These are phyloP conservation scores for Vitis amurensis DNA, from an alignment of 164 flowering plant species.

Conservation along the genomic window DNA sequence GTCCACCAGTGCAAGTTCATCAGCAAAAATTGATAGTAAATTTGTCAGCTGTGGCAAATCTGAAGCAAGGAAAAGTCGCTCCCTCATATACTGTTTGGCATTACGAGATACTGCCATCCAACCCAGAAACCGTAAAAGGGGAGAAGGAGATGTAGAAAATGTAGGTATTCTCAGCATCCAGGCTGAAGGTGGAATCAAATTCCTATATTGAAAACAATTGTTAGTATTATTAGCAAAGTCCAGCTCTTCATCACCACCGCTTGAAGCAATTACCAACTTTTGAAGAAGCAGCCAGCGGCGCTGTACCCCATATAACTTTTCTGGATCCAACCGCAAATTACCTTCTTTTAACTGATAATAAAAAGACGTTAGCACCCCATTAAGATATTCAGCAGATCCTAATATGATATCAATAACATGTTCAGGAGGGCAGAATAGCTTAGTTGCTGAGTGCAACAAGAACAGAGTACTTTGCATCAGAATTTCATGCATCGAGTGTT, in stretches of 20 bases:
- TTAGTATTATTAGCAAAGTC: constrained; percentile 24
- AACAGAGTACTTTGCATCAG: constrained; percentile 73
- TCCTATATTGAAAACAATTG: constrained; percentile 42
- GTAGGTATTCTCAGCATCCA: constrained; percentile 73
- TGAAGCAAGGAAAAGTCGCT: constrained; percentile 59
- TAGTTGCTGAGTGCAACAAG: constrained; percentile 69
- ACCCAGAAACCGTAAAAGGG: constrained; percentile 78
- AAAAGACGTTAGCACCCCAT: constrained; percentile 50
- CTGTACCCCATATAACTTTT: constrained; percentile 55
- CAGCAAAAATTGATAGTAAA: constrained; percentile 68
- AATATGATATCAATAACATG: constrained; percentile 67
- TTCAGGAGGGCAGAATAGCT: constrained; percentile 67
- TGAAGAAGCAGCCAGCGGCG: constrained; percentile 88
- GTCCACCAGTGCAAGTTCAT: constrained; percentile 72
- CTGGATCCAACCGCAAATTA: constrained; percentile 40
- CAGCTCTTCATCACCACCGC: constrained; percentile 49
- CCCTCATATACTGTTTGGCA: constrained; percentile 67
- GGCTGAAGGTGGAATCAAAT: constrained; percentile 64
- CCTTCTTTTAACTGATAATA: constrained; percentile 63
- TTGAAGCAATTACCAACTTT: constrained; percentile 71
- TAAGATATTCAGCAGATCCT: constrained; percentile 65
- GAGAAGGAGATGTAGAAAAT: constrained; percentile 54
- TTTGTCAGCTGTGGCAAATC: constrained; percentile 60
- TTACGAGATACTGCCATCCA: constrained; percentile 93
- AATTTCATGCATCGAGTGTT: constrained; percentile 77